Evolutionary conservation across 352 stramenopile species (phyloP).

Genomic region (Globisporangium megalacanthum): DNA sequence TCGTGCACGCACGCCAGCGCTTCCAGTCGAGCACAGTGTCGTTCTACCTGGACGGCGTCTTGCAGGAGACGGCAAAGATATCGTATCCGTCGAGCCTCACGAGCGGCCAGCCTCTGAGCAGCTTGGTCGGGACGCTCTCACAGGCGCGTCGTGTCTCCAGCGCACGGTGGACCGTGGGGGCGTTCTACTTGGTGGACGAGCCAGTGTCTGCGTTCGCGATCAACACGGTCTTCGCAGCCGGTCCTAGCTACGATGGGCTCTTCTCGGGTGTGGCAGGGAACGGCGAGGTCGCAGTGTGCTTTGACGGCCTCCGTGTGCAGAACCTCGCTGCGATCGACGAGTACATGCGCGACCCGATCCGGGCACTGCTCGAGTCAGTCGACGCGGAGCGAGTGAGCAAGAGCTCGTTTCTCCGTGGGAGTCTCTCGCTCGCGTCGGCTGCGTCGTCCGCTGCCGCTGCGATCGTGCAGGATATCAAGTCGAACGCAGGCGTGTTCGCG

Average conservation of each 20-base stretch:
- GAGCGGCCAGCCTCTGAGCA: slow-evolving; percentile 48
- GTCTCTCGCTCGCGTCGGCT: slow-evolving; percentile 49
- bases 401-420: slow-evolving; percentile 42
- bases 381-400: slow-evolving; percentile 46
- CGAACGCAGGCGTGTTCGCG: slow-evolving; percentile 40
- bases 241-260: slow-evolving; percentile 48
- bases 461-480: slow-evolving; percentile 70
- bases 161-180: slow-evolving; percentile 41
- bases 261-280: slow-evolving; percentile 46
- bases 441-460: slow-evolving; percentile 56
- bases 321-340: slow-evolving; percentile 56
- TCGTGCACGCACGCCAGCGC: slow-evolving; percentile 57
- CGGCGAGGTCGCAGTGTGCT: slow-evolving; percentile 38
- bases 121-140: slow-evolving; percentile 49
- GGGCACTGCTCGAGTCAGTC: slow-evolving; percentile 60
- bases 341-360: slow-evolving; percentile 61
- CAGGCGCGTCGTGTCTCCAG: slow-evolving; percentile 39
- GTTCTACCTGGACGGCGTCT: slow-evolving; percentile 55
- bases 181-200: slow-evolving; percentile 68
- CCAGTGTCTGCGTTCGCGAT: slow-evolving; percentile 36
- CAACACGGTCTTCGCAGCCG: slow-evolving; percentile 50
- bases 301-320: slow-evolving; percentile 40
- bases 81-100: slow-evolving; percentile 56
- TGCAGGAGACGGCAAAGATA: slow-evolving; percentile 66
- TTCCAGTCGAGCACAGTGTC: slow-evolving; percentile 66